These are phyloP conservation scores for Priceomyces melissophilus DNA, from an alignment of 805 yeast species.

Conservation along the genomic window DNA sequence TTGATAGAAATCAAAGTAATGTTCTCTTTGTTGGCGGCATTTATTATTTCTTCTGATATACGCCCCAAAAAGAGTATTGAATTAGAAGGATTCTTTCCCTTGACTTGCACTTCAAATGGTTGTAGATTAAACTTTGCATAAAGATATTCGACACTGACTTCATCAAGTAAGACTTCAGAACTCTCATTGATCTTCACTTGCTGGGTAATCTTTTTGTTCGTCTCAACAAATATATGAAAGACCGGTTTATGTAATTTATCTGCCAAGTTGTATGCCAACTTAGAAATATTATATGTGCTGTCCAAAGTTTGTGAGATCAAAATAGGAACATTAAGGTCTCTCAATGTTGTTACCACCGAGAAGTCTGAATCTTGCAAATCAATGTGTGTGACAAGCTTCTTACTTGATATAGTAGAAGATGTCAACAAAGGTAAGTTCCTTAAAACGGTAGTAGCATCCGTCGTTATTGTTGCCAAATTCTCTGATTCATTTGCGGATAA, in stretches of 20 bases:
- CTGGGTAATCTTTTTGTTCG: conserved; percentile 13
- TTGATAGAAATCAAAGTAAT: conserved; percentile 55
- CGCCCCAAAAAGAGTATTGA: conserved; percentile 66
- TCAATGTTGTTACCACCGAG: conserved; percentile 64
- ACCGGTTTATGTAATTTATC: conserved; percentile 50
- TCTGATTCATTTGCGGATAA: conserved; percentile 10
- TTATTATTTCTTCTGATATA: conserved; percentile 40
- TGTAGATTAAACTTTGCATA: conserved; percentile 20
- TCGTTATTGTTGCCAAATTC: conserved; percentile 43
- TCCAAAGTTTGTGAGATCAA: conserved; percentile 61
- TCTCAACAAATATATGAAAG: conserved; percentile 61
- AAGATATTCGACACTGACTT: conserved; percentile 20
- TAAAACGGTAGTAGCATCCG: conserved; percentile 53
- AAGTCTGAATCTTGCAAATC: conserved; percentile 60
- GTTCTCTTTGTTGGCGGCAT: conserved; percentile 33
- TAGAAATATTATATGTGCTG: conserved; percentile 53
- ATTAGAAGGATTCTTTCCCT: conserved; percentile 38
- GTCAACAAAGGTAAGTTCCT: conserved; percentile 59
- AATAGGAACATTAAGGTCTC: conserved; percentile 63
- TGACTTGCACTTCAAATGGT: conserved; percentile 30
- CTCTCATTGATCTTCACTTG: conserved; percentile 10
- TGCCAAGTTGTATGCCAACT: conserved; percentile 59
- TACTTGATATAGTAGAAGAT: conserved; percentile 28
- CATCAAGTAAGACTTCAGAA: conserved; percentile 13
- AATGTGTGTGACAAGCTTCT: conserved; percentile 58